Conservation (phyloP, 805 yeast genomes). For the Candida silvicultrix region DNA sequence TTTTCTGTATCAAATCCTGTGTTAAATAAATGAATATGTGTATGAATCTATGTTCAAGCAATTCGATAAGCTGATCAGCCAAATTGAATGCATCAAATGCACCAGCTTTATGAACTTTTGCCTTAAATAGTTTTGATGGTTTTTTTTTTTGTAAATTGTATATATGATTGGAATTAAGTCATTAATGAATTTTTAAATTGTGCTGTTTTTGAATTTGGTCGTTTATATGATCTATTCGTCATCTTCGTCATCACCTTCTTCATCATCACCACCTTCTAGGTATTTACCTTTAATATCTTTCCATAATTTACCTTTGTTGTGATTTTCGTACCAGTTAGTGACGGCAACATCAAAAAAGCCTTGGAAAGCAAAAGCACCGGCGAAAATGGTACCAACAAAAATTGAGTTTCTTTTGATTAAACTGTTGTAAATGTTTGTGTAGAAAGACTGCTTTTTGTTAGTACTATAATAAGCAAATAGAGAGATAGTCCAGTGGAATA, state of each 20-base stretch:
- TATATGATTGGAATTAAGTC: slow-evolving; percentile 21
- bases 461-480: slow-evolving; percentile 1
- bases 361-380: slow-evolving; percentile 83
- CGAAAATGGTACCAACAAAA: slow-evolving; percentile 77
- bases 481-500: background rate
- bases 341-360: slow-evolving; percentile 63
- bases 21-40: background rate
- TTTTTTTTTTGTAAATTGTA: slow-evolving; percentile 17
- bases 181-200: slow-evolving; percentile 1
- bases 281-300: slow-evolving; percentile 61
- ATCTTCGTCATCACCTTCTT: slow-evolving; percentile 53
- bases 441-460: slow-evolving; percentile 24
- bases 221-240: slow-evolving; percentile 29
- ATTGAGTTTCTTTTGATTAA: slow-evolving; percentile 87
- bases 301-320: slow-evolving; percentile 85
- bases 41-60: background rate
- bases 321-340: slow-evolving; percentile 66
- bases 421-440: slow-evolving; percentile 52
- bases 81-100: background rate
- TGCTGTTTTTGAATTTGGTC: background rate
- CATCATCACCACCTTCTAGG: slow-evolving; percentile 57
- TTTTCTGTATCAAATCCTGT: background rate
- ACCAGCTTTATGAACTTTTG: no score
- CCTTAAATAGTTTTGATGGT: no score
- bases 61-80: background rate